These are phyloP conservation scores for Globisporangium echinulatum DNA, from an alignment of 352 stramenopile species.

Conservation along the genomic window DNA sequence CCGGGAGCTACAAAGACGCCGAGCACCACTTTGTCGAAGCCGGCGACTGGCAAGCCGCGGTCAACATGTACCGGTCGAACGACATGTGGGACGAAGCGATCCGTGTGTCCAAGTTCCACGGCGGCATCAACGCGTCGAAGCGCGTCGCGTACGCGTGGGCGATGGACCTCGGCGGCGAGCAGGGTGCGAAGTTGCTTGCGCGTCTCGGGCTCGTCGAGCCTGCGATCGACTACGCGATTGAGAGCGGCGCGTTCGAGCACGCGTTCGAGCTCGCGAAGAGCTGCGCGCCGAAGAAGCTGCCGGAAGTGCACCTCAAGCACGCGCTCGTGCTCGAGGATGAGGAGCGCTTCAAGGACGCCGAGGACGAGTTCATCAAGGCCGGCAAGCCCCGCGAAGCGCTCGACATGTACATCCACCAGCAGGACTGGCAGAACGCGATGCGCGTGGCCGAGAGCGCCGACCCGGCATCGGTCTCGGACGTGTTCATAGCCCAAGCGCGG, in stretches of 20 bases:
- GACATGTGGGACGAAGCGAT: constrained; percentile 95
- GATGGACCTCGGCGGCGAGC: constrained; percentile 86
- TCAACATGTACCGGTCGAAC: constrained; percentile 94
- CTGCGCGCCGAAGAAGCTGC: constrained; percentile 82
- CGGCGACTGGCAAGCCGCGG: constrained; percentile 88
- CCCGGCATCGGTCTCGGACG: constrained; percentile 80
- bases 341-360: constrained; percentile 89
- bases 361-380: constrained; percentile 90
- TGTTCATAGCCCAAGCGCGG: constrained; percentile 89
- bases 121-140: constrained; percentile 88
- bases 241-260: constrained; percentile 89
- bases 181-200: constrained; percentile 88
- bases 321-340: constrained; percentile 92
- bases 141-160: constrained; percentile 92
- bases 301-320: constrained; percentile 91
- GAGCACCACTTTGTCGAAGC: constrained; percentile 91
- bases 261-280: constrained; percentile 89
- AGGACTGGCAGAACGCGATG: constrained; percentile 90
- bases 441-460: constrained; percentile 89
- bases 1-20: constrained; percentile 90
- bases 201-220: constrained; percentile 89
- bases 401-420: constrained; percentile 95
- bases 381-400: constrained; percentile 91
- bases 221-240: constrained; percentile 92
- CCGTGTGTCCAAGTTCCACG: constrained; percentile 91